Base-by-base conservation (phyloP, 2,329 filamentous ascomycete species). In the Claviceps quebecensis region DNA sequence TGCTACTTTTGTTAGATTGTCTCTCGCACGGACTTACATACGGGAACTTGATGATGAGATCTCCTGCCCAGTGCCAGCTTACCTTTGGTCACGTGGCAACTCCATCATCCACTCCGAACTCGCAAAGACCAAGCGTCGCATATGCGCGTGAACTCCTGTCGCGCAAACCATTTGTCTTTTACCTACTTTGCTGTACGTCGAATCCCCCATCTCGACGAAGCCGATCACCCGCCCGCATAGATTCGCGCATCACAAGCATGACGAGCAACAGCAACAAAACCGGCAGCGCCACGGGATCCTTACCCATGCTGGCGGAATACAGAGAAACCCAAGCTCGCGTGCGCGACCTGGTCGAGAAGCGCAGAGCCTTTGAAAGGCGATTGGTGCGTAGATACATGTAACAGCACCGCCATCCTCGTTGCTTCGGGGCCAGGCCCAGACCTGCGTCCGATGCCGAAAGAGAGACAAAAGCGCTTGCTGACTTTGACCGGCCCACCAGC, bases 251-350 rank as follows among this genome's bases (percentile, higher is more conserved):
- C 41, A 45, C n/a, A 52, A 57, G 52, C 44, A 69, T 69, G 67
- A 62, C 66, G 26, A 66, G 68, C 52, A 63, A 57, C 43, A 66
- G 68, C 52, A 63, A 57, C 43, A 68, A 65, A 47, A 57, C 59
- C 46, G 51, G 51, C 38, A 55, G 52, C 52, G 54, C 56, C 37
- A 49, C 57, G 38, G 60, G 58, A 49, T 59, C 64, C 37, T 61
- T 65, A 53, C 63, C 65, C 23, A 69, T 64, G 6, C 63, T 69
- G 63, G 67, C 69, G 17, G 72, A 75, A 58, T 76, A 76, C 55
- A 72, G 73, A 59, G 73, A 74, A 54, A 70, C 74, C 44, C 72
- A 74, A 55, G 65, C 69, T 46, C 67, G 69, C 29, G 69, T 76
- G 49, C 71, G 72, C 45, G 71, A 74, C 36, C 63, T 75, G 48